These are phyloP conservation scores for Kwoniella europaea DNA, from an alignment of 768 basidiomycete species.

Conservation along the genomic window DNA sequence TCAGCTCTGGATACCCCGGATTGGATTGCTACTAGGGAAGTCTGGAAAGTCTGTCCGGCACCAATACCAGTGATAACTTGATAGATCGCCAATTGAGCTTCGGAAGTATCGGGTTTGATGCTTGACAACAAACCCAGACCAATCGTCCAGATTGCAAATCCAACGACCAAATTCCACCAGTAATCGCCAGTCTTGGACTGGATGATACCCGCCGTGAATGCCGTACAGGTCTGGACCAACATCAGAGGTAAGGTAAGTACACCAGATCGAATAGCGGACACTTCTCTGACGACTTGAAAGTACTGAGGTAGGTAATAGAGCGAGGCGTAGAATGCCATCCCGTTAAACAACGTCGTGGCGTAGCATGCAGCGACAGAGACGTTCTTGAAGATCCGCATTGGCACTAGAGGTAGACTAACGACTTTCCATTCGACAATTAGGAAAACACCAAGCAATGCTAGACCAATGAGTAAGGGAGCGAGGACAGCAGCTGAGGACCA, in stretches of 20 bases:
- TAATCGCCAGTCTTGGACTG: conserved; percentile 72
- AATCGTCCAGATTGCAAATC: conserved; percentile 72
- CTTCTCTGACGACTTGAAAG: conserved; percentile 74
- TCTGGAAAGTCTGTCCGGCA: conserved; percentile 63
- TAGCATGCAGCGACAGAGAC: conserved; percentile 72
- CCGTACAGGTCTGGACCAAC: conserved; percentile 66
- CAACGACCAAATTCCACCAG: conserved; percentile 67
- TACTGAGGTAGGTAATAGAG: conserved; percentile 76
- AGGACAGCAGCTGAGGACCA: conserved; percentile 73
- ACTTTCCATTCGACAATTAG: conserved; percentile 75
- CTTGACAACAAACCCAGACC: conserved; percentile 75
- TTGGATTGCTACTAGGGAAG: conserved; percentile 65
- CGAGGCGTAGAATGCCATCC: conserved; percentile 55
- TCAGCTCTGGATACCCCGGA: conserved; percentile 72
- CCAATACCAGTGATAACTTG: conserved; percentile 69
- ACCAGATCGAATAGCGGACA: conserved; percentile 68
- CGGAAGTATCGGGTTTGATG: conserved; percentile 62
- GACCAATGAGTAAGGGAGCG: conserved; percentile 66
- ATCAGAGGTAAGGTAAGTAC: conserved; percentile 74
- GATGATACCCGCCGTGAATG: conserved; percentile 64
- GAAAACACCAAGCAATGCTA: conserved; percentile 66
- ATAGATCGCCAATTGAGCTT: conserved; percentile 66
- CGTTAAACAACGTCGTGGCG: conserved; percentile 72
- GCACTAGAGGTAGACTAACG: conserved; percentile 72
- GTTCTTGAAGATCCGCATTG: conserved; percentile 73